Percentiles rank a stretch among this genome's conserved stretches.
Evolutionary conservation across 139 green algal species (phyloP).

Genomic region (Picochlorum sp.): DNA sequence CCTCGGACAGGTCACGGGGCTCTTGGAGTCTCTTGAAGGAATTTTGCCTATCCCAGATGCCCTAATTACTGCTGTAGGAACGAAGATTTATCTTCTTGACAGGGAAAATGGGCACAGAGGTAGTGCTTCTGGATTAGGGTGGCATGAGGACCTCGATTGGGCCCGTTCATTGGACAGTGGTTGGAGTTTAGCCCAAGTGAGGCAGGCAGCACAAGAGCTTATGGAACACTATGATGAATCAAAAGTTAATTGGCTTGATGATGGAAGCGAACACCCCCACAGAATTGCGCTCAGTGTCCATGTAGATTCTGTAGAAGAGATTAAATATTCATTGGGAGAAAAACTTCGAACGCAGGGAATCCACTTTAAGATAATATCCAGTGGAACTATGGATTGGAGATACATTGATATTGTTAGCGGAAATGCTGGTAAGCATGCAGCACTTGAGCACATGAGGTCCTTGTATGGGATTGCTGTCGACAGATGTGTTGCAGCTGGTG

Average conservation of each 20-base stretch:
- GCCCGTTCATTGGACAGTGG: slow-evolving; percentile 43
- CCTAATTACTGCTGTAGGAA: slow-evolving; percentile 79
- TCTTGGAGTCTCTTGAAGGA: slow-evolving; percentile 54
- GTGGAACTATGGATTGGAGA: slow-evolving; percentile 63
- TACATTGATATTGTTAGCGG: slow-evolving; percentile 74
- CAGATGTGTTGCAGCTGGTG: slow-evolving; percentile 72
- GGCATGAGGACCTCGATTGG: slow-evolving; percentile 73
- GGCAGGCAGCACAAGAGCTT: not conserved
- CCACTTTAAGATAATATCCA: slow-evolving; percentile 61
- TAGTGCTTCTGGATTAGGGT: slow-evolving; percentile 35
- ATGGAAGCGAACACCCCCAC: slow-evolving; percentile 80
- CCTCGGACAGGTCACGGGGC: slow-evolving; percentile 59
- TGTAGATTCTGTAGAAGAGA: slow-evolving; percentile 18
- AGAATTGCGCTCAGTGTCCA: slow-evolving; percentile 63
- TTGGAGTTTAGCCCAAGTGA: slow-evolving; percentile 51
- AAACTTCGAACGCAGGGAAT: slow-evolving; percentile 9
- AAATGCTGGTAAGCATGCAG: slow-evolving; percentile 68
- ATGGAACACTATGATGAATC: not conserved
- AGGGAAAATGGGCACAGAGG: slow-evolving; percentile 31
- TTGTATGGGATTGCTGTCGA: slow-evolving; percentile 42
- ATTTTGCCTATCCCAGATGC: slow-evolving; percentile 66
- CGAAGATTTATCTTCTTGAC: slow-evolving; percentile 69
- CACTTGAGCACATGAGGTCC: slow-evolving; percentile 64
- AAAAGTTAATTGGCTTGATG: slow-evolving; percentile 50
- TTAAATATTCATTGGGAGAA: slow-evolving; percentile 19